These are phyloP conservation scores for Tricladium varicosporioides DNA, from an alignment of 2,329 filamentous ascomycete species.

Conservation along the genomic window DNA sequence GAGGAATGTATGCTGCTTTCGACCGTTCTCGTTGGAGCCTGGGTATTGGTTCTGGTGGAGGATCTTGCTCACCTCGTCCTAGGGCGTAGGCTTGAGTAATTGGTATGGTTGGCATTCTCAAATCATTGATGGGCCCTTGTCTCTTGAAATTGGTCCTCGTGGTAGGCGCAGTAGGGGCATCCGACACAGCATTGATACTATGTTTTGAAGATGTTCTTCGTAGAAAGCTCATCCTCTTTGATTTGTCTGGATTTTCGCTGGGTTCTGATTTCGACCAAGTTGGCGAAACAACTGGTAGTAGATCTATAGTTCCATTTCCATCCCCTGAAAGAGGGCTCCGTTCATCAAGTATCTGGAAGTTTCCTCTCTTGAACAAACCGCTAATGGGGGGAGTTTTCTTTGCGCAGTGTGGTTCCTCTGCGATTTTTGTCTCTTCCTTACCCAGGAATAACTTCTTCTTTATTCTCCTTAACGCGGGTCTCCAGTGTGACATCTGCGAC, in stretches of 20 bases:
- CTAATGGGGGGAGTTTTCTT: neutral
- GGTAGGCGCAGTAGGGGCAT: neutral
- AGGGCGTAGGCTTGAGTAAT: neutral
- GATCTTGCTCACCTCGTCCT: neutral
- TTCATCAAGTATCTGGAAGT: slow-evolving; percentile 2
- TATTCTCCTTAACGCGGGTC: slow-evolving; percentile 9
- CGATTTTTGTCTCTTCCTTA: neutral
- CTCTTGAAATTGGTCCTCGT: neutral
- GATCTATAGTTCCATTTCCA: neutral
- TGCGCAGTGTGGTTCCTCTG: neutral
- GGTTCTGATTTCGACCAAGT: neutral
- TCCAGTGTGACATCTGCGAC: slow-evolving; percentile 6
- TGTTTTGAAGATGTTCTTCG: neutral
- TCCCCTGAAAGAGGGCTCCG: neutral
- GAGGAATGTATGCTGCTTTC: slow-evolving; percentile 14
- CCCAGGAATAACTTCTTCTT: slow-evolving; percentile 11
- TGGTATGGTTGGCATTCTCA: neutral
- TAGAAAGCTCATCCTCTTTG: neutral
- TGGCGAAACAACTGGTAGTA: neutral
- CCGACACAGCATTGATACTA: neutral
- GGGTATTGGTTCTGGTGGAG: neutral
- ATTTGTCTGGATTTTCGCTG: neutral
- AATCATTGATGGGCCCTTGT: neutral
- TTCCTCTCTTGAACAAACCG: neutral
- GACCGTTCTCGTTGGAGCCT: neutral